These are phyloP conservation scores for Babesia bigemina DNA, from an alignment of 169 alveolate genomes.

Conservation along the genomic window DNA sequence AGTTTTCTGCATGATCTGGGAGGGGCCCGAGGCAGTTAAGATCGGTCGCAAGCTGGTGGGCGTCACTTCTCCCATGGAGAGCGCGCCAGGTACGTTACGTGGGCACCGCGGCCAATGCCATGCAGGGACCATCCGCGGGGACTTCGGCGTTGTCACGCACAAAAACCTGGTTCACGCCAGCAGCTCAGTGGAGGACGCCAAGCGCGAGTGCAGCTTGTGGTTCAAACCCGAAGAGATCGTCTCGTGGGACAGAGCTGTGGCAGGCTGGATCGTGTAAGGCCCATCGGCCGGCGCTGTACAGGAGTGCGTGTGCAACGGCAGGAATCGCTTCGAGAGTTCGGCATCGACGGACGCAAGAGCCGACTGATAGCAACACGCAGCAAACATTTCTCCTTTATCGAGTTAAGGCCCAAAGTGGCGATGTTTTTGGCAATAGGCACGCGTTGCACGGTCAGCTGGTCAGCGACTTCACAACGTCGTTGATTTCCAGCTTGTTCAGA, in stretches of 20 bases:
- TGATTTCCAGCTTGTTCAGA: constrained; percentile 90
- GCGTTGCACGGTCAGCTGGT: constrained; percentile 15
- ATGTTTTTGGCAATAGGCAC: too few species aligned
- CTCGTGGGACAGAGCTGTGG: constrained; percentile 70
- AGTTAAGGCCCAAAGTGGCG: too few species aligned
- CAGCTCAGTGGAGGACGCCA: constrained; percentile 92
- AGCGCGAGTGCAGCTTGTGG: constrained; percentile 94
- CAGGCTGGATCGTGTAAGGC: constrained; percentile 36
- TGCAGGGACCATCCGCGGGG: constrained; percentile 93
- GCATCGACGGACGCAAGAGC: too few species aligned
- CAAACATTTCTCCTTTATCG: neutral
- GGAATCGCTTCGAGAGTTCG: too few species aligned
- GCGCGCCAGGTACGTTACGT: constrained; percentile 84
- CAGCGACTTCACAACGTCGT: constrained; percentile 88
- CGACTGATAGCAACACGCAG: neutral
- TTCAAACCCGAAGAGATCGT: constrained; percentile 91
- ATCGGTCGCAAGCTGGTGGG: constrained; percentile 94
- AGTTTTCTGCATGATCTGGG: constrained; percentile 97
- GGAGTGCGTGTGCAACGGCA: too few species aligned
- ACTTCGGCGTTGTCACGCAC: constrained; percentile 91
- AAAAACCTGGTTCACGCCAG: constrained; percentile 95
- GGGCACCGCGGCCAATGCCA: neutral
- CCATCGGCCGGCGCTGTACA: neutral
- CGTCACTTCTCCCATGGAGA: constrained; percentile 91
- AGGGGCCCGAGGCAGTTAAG: constrained; percentile 93